These are phyloP conservation scores for Pythium guiyangense DNA, from an alignment of 352 stramenopile species.

Conservation along the genomic window DNA sequence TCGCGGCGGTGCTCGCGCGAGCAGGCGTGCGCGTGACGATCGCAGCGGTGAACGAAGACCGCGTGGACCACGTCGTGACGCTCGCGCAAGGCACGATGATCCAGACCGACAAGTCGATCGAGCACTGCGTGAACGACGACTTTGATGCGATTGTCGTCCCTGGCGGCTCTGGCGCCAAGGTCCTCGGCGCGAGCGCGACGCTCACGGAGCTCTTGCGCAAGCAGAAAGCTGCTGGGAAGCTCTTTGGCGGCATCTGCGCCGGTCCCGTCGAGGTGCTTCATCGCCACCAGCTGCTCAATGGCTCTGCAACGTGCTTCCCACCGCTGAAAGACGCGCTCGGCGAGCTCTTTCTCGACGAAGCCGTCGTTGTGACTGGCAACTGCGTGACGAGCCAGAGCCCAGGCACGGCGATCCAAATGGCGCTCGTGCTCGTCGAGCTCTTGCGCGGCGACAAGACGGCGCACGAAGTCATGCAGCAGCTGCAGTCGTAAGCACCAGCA, in stretches of 20 bases:
- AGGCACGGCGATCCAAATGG: too few relatives aligned
- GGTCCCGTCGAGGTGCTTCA: too few relatives aligned
- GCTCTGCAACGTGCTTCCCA: too few relatives aligned
- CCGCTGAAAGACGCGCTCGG: too few relatives aligned
- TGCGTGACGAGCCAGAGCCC: too few relatives aligned
- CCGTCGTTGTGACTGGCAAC: too few relatives aligned
- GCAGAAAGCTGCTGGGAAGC: too few relatives aligned
- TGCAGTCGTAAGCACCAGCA: neutral
- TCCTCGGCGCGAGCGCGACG: conserved; percentile 31
- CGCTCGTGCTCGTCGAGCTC: too few relatives aligned
- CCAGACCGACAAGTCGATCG: conserved; percentile 59
- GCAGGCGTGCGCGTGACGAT: conserved; percentile 64
- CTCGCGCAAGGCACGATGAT: conserved; percentile 46
- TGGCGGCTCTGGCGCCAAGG: conserved; percentile 46
- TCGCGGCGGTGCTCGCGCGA: conserved; percentile 46
- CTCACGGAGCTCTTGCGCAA: conserved; percentile 48
- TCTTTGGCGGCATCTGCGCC: too few relatives aligned
- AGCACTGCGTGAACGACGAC: conserved; percentile 47
- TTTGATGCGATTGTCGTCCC: conserved; percentile 68
- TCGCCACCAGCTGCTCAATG: too few relatives aligned
- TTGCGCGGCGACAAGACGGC: too few relatives aligned
- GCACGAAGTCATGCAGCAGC: conserved; percentile 4
- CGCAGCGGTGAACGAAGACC: conserved; percentile 31
- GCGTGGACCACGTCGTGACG: conserved; percentile 51
- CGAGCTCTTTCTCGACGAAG: too few relatives aligned